These are phyloP conservation scores for Colletotrichum sp. DNA, from an alignment of 2,329 filamentous ascomycete species.

Conservation along the genomic window DNA sequence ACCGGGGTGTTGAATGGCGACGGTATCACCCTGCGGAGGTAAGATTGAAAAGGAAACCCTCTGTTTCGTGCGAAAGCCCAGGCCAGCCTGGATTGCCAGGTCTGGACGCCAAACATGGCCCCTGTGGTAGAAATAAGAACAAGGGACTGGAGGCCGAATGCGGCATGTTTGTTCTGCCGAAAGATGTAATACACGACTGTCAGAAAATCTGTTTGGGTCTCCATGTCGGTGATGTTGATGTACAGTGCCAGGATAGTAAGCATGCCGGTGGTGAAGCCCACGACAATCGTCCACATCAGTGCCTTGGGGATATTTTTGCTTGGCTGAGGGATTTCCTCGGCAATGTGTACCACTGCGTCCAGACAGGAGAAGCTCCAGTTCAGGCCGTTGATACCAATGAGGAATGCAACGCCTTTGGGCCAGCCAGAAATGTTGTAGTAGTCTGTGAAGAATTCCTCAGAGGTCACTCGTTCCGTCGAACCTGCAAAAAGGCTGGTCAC, in stretches of 20 bases:
- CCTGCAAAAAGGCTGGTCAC: constrained; percentile 30
- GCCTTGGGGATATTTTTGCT: constrained; percentile 27
- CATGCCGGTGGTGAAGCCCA: constrained; percentile 26
- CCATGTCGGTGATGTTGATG: constrained; percentile 29
- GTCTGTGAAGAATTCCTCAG: constrained; percentile 25
- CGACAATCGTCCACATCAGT: constrained; percentile 26
- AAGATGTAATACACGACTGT: constrained; percentile 27
- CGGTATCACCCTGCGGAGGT: constrained; percentile 25
- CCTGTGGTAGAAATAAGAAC: constrained; percentile 26
- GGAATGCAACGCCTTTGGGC: constrained; percentile 30
- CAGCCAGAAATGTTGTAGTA: constrained; percentile 28
- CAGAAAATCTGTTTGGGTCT: constrained; percentile 23
- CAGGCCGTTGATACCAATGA: constrained; percentile 30
- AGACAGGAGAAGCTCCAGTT: constrained; percentile 35
- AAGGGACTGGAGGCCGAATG: constrained; percentile 26
- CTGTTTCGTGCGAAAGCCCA: constrained; percentile 30
- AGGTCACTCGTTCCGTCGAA: constrained; percentile 17
- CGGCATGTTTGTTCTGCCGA: constrained; percentile 25
- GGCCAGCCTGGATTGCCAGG: constrained; percentile 31
- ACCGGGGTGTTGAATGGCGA: constrained; percentile 27
- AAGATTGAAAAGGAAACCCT: constrained; percentile 26
- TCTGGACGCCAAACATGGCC: constrained; percentile 29
- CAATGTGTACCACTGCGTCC: constrained; percentile 30
- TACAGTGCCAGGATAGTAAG: constrained; percentile 23
- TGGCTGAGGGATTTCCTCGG: constrained; percentile 31